phyloP scores from a whole-genome alignment of 768 basidiomycete genomes.

The Pulveroboletus ravenelii region DNA sequence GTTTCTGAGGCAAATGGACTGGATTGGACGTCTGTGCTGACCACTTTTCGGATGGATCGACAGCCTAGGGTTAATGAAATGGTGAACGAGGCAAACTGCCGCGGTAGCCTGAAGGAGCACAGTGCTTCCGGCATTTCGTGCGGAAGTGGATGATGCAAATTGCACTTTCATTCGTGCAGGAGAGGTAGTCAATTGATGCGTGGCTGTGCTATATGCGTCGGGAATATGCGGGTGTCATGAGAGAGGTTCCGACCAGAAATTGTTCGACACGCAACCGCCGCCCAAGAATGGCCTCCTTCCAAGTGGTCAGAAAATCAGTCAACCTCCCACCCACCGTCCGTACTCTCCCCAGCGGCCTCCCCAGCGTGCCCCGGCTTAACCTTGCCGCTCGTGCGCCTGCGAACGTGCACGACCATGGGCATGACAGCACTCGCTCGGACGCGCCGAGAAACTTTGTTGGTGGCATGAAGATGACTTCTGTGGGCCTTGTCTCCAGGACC shows the following conservation, averaged over 20 bases:
- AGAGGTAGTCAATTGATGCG: neutral
- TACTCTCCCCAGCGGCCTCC: conserved; percentile 74
- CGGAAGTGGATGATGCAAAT: conserved; percentile 26
- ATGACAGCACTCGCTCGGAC: conserved; percentile 60
- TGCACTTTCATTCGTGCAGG: conserved; percentile 17
- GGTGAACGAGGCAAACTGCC: conserved; percentile 25
- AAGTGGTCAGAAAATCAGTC: conserved; percentile 76
- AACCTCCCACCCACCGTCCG: conserved; percentile 80
- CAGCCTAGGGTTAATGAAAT: conserved; percentile 24
- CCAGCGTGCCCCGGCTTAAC: conserved; percentile 70
- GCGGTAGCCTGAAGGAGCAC: conserved; percentile 16
- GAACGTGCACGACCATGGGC: conserved; percentile 53
- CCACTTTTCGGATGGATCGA: conserved; percentile 22
- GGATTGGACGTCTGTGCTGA: conserved; percentile 17
- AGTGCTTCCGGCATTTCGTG: conserved; percentile 17
- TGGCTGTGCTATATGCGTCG: conserved; percentile 38
- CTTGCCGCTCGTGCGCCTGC: conserved; percentile 61
- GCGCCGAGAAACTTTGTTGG: conserved; percentile 60
- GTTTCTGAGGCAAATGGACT: neutral
- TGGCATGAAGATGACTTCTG: conserved; percentile 41
- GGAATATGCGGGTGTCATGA: conserved; percentile 27
- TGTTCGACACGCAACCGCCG: neutral
- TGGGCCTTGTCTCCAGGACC: conserved; percentile 61
- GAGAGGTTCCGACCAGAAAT: neutral
- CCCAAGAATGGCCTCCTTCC: conserved; percentile 56